These are phyloP conservation scores for Angomonas ambiguus DNA, from an alignment of 208 protist species.

Conservation along the genomic window DNA sequence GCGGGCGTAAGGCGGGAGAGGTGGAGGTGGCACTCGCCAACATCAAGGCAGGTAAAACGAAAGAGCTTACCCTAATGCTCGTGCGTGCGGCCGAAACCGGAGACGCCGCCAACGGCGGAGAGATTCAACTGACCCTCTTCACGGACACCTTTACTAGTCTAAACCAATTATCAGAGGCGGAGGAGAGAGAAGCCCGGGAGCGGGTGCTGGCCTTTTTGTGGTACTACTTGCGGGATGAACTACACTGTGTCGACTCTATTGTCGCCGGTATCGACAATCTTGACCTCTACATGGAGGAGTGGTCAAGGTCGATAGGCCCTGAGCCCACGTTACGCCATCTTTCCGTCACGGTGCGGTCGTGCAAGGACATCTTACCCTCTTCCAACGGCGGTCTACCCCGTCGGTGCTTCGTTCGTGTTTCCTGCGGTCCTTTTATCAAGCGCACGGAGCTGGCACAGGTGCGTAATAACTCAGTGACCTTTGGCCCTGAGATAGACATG, in stretches of 20 bases:
- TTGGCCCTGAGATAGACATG: constrained; percentile 38
- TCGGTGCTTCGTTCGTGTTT: constrained; percentile 38
- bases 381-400: constrained; percentile 1
- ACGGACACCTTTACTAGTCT: constrained; percentile 48
- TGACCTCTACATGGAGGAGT: constrained; percentile 49
- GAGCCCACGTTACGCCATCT: constrained; percentile 34
- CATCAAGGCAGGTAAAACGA: constrained; percentile 36
- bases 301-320: constrained; percentile 50
- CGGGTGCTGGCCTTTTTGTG: constrained; percentile 74
- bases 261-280: constrained; percentile 47
- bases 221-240: constrained; percentile 72
- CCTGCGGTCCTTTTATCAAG: constrained; percentile 32
- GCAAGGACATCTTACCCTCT: constrained; percentile 16
- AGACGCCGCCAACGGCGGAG: constrained; percentile 53
- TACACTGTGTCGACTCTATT: constrained; percentile 73
- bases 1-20: constrained; percentile 54
- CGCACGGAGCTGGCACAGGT: constrained; percentile 24
- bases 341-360: constrained; percentile 28
- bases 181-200: constrained; percentile 38
- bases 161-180: constrained; percentile 17
- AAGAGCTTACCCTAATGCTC: constrained; percentile 51
- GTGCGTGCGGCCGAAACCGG: constrained; percentile 66
- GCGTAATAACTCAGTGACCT: constrained; percentile 27
- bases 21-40: constrained; percentile 53
- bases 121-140: constrained; percentile 36